Evolutionary conservation across 306 rosid species (phyloP), one percentile per base, ranked within the genome.

Genomic region (Prunus padus): DNA sequence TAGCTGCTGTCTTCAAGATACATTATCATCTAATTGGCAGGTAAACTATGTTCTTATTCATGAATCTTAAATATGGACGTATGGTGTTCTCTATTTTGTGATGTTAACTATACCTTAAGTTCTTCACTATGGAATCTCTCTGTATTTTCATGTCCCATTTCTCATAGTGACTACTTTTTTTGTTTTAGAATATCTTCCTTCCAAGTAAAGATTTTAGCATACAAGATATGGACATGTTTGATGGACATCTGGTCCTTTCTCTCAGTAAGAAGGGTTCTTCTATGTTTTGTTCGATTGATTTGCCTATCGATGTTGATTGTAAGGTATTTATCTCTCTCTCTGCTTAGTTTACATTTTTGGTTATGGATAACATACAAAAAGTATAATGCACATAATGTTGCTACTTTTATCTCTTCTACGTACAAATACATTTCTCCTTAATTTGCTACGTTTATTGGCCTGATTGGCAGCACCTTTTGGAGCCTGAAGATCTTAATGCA

Each of bases 221-320:
- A 70, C 86, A 85, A 80, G 98, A 92, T 73, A 88, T 92, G 98
- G 98, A 95, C 80, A 80, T 95, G 37, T 89, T 87, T 81, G 78
- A 87, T 81, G 90, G 91, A 50, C 92, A 90, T 87, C 83, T 95
- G 82, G 97, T 95, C 85, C 97, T 92, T 84, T 87, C 63, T 75
- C 79, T 95, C 82, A 86, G 79, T 72, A 92, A 86, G 82, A 90
- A 85, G 71, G 91, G 91, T 54, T 76, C 73, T 79, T 89, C 97
- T 44, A 26, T 80, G 85, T 72, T 92, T 14, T 92, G 93, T 74
- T 92, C 98, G 78, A 83, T 90, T 88, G 79, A 83, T 76, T 80
- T 90, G 23, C 97, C 96, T 67, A 71, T 89, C 62, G 67, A 76
- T 77, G 66, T 61, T 81, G 80, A 88, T 60, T 25, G 69, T 72